Conservation (phyloP, 192 early-diverging fungal genomes). For the Chytriomyces hyalinus region DNA sequence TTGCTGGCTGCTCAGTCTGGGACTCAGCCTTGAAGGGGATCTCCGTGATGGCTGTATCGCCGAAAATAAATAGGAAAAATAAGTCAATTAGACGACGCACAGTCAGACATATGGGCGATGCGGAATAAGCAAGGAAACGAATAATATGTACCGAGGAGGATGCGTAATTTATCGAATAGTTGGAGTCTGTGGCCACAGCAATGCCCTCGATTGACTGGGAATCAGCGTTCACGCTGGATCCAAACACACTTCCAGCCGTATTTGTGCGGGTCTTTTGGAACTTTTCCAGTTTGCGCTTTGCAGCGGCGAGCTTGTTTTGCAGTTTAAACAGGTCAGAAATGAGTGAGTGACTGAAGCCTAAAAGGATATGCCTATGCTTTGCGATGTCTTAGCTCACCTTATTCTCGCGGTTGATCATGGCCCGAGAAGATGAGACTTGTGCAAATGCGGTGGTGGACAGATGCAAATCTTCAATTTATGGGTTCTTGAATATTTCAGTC, state of each 20-base stretch:
- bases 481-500: too few species aligned
- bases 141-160: background rate
- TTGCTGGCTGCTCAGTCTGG: conserved; percentile 1
- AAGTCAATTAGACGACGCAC: background rate
- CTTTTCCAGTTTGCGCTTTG: conserved; percentile 35
- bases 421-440: background rate
- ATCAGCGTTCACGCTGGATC: background rate
- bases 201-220: background rate
- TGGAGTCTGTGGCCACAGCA: background rate
- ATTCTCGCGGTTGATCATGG: conserved; percentile 25
- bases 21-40: background rate
- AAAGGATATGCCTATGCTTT: too few species aligned
- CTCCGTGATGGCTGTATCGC: background rate
- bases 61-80: background rate
- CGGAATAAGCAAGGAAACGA: background rate
- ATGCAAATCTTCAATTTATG: too few species aligned
- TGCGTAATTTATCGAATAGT: background rate
- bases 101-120: background rate
- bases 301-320: conserved; percentile 14
- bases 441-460: too few species aligned
- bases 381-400: background rate
- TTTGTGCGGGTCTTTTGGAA: conserved; percentile 22
- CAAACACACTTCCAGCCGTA: background rate
- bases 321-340: background rate
- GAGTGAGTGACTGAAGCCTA: background rate